These are phyloP conservation scores for Xylaria sp. DNA, from an alignment of 2,329 filamentous ascomycete species.

Conservation along the genomic window DNA sequence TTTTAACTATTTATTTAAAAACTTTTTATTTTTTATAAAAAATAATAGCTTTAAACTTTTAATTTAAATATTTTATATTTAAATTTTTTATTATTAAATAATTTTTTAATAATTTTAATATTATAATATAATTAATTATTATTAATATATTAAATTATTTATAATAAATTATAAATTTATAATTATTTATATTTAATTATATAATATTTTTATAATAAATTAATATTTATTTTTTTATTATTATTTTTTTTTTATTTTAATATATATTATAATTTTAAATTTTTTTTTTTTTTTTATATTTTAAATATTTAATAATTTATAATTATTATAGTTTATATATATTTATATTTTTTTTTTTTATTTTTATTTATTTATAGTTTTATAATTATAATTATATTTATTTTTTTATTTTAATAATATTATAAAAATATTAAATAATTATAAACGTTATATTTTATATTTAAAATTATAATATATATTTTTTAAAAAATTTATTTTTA, in stretches of 20 bases:
- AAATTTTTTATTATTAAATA: conserved; percentile 23
- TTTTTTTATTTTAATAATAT: conserved; percentile 25
- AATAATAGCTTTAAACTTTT: conserved; percentile 12
- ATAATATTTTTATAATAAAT: conserved; percentile 27
- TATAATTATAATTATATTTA: conserved; percentile 20
- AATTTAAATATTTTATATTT: conserved; percentile 18
- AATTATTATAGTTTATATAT: conserved; percentile 14
- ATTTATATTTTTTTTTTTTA: conserved; percentile 18
- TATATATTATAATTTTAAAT: conserved; percentile 22
- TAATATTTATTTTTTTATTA: background rate
- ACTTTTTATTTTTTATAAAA: conserved; percentile 16
- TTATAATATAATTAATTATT: conserved; percentile 26
- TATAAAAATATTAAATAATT: conserved; percentile 23
- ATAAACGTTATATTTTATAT: conserved; percentile 9
- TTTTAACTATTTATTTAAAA: conserved; percentile 5
- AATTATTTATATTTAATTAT: conserved; percentile 20
- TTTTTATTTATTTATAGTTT: conserved; percentile 25
- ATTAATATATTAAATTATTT: conserved; percentile 14
- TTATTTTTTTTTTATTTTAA: conserved; percentile 10
- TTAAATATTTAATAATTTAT: conserved; percentile 11
- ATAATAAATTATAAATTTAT: conserved; percentile 22
- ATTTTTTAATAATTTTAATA: conserved; percentile 15
- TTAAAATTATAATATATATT: conserved; percentile 6
- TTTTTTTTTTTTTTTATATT: conserved; percentile 13
- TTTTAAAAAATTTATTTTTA: too few species aligned